Evolutionary conservation across 139 green algal genomes (phyloP).

Genomic region (Diplosphaera chodatii): DNA sequence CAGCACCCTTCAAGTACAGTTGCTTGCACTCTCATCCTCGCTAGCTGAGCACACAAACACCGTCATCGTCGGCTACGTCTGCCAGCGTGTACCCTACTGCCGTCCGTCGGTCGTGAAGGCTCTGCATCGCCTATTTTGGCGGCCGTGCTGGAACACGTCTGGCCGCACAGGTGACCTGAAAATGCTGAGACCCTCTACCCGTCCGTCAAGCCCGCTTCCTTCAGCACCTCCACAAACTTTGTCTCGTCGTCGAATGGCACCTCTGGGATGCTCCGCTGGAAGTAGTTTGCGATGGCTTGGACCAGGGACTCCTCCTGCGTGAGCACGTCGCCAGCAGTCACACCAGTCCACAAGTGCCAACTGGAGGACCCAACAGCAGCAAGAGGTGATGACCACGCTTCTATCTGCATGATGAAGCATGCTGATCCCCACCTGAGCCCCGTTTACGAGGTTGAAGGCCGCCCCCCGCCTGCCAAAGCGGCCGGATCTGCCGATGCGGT

Average conservation of each 20-base stretch:
- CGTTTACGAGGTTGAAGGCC: slow-evolving; percentile 88
- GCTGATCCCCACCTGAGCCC: slow-evolving; percentile 24
- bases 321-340: neutral
- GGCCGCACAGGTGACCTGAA: no score
- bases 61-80: no score
- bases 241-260: slow-evolving; percentile 79
- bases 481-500: slow-evolving; percentile 91
- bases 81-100: no score
- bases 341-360: neutral
- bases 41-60: no score
- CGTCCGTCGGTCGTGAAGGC: no score
- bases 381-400: no score
- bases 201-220: slow-evolving; percentile 74
- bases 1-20: no score
- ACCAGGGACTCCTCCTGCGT: slow-evolving; percentile 52
- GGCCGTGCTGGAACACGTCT: no score
- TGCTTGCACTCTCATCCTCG: no score
- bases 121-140: no score
- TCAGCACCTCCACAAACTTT: slow-evolving; percentile 71
- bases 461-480: slow-evolving; percentile 93
- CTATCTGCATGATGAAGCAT: no score
- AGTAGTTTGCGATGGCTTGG: slow-evolving; percentile 75
- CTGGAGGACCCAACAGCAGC: neutral
- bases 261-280: slow-evolving; percentile 74
- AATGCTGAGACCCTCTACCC: slow-evolving; percentile 1